These are phyloP conservation scores for Scedosporium dehoogii DNA, from an alignment of 2,329 filamentous ascomycete species.

Conservation along the genomic window DNA sequence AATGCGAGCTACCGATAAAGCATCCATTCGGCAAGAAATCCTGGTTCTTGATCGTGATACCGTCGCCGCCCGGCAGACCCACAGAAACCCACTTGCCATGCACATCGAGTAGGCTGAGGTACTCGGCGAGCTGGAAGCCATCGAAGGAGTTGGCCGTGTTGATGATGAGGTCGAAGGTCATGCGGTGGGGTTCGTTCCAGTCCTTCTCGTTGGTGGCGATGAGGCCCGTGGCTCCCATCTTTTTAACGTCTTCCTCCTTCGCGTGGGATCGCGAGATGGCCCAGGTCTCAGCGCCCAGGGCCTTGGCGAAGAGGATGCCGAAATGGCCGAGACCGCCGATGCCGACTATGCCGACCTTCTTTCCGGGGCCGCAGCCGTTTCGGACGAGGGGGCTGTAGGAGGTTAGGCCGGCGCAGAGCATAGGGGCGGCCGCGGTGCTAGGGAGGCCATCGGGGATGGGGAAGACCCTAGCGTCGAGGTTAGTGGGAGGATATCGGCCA, in stretches of 20 bases:
- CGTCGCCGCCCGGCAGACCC: slow-evolving; percentile 67
- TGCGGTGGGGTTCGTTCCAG: slow-evolving; percentile 41
- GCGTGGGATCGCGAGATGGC: slow-evolving; percentile 44
- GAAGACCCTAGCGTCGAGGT: slow-evolving; percentile 31
- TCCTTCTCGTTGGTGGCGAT: slow-evolving; percentile 42
- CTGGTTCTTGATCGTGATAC: slow-evolving; percentile 62
- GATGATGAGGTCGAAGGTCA: slow-evolving; percentile 62
- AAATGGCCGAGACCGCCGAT: slow-evolving; percentile 64
- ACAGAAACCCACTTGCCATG: slow-evolving; percentile 74
- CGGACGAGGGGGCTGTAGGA: slow-evolving; percentile 66
- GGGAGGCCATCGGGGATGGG: slow-evolving; percentile 64
- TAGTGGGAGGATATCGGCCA: not conserved
- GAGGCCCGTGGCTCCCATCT: slow-evolving; percentile 46
- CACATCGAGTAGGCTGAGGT: slow-evolving; percentile 71
- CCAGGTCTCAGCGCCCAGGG: slow-evolving; percentile 45
- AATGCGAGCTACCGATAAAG: slow-evolving; percentile 60
- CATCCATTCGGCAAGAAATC: slow-evolving; percentile 66
- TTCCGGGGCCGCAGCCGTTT: slow-evolving; percentile 62
- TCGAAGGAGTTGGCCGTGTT: slow-evolving; percentile 61
- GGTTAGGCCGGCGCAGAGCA: slow-evolving; percentile 76
- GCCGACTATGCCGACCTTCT: slow-evolving; percentile 63
- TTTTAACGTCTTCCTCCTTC: slow-evolving; percentile 44
- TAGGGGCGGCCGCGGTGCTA: slow-evolving; percentile 55
- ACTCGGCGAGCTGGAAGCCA: slow-evolving; percentile 58
- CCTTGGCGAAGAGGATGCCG: slow-evolving; percentile 55